phyloP scores from a whole-genome alignment of 2,329 filamentous ascomycete species.

The Emmonsiellopsis sp. region DNA sequence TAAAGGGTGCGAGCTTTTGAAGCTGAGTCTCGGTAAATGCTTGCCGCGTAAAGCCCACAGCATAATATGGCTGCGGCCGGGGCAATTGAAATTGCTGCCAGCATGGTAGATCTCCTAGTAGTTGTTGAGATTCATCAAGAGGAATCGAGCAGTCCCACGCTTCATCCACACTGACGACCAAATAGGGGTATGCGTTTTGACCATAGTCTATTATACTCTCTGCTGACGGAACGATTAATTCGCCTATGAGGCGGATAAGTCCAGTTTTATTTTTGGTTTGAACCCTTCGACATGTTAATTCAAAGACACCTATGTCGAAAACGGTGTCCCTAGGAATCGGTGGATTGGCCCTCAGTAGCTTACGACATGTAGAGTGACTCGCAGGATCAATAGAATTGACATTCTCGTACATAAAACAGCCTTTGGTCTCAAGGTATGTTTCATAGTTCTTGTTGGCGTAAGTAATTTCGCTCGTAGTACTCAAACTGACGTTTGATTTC shows the following conservation, averaged over 20 bases:
- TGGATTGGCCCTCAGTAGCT: neutral
- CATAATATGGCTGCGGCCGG: conserved; percentile 27
- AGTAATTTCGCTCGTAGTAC: neutral
- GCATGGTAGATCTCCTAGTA: neutral
- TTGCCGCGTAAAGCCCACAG: conserved; percentile 22
- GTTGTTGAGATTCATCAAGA: neutral
- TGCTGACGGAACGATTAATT: neutral
- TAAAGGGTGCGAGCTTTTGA: neutral
- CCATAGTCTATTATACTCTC: neutral
- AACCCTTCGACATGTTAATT: neutral
- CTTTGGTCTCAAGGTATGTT: neutral
- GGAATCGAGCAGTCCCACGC: neutral
- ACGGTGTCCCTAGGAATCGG: neutral
- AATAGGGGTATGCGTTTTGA: neutral
- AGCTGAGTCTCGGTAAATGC: conserved; percentile 26
- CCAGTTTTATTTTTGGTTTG: neutral
- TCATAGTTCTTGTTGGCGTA: neutral
- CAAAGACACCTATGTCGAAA: neutral
- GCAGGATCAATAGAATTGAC: neutral
- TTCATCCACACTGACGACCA: neutral
- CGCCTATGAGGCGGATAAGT: neutral
- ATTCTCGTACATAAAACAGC: neutral
- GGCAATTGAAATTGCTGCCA: conserved; percentile 4
- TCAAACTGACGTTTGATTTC: neutral
- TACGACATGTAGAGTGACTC: neutral